Base-by-base conservation (phyloP, 1,284 basidiomycete species). In the Pulchroboletus neoregius region DNA sequence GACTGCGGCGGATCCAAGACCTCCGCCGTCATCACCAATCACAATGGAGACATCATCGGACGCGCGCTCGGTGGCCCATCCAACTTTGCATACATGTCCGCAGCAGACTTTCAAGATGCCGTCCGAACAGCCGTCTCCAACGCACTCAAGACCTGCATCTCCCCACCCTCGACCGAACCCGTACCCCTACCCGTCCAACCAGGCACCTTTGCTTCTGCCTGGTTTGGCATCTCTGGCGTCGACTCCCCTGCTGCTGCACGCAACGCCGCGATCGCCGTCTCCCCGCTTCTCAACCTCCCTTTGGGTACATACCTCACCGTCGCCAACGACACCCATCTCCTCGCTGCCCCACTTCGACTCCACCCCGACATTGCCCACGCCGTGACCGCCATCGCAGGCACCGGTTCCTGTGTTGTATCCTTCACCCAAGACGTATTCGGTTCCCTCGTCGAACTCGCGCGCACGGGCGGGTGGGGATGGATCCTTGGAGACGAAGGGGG, bases 1-100 rank as follows among this genome's bases (percentile, higher is more conserved):
- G 87, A 91, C 65, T 90, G 87, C 52, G 88, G 88, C 27, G 88
- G 86, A 16, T 85, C 86, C 38, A 91, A 91, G 71, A 89, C 87
- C 6, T 76, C 82, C 20, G 84, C 76, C 8, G 85, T 78, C 51
- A 77, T 91, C 60, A 71, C 71, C 49, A 72, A 82, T 58, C 56
- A 58, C 18, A 51, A 71, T 5, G 84, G 87, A 45, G 66, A 67
- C 2, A 72, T 87, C 57, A 50, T 87, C 39, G 83, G 77, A 1
- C 79, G 81, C 27, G 83, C 78, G 0, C 65, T 70, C 12, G 80
- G 78, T 7, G 87, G 87, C 2, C 82, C 80, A 2, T 83, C 81
- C 50, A 85, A 85, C 62, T 81, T 80, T 58, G 68, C 80, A n/a
- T 82, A 82, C 65, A 72, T 82, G 53, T 74, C 77, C 28, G 55